Evolutionary conservation across 257 asterid genomes (phyloP).

Genomic region (Penstemon barbatus): DNA sequence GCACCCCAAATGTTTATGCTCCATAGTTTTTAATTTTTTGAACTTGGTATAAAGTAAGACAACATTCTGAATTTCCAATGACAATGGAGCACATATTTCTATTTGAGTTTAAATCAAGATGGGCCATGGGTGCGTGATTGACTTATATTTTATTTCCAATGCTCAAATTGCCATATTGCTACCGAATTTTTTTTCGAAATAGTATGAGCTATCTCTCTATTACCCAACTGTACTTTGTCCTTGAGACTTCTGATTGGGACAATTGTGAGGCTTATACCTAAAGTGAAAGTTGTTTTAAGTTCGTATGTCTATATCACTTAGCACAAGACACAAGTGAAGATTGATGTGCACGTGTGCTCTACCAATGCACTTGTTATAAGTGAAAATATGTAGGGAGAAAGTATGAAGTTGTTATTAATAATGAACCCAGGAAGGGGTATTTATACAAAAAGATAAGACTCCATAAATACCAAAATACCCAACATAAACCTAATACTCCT

Average conservation of each 20-base stretch:
- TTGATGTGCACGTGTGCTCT: background rate
- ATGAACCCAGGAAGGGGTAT: too few relatives aligned
- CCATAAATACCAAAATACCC: too few relatives aligned
- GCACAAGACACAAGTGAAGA: background rate
- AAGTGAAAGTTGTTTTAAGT: background rate
- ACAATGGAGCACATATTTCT: too few relatives aligned
- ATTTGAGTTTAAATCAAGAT: slow-evolving; percentile 5
- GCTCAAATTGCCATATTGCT: slow-evolving; percentile 1
- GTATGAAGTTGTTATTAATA: too few relatives aligned
- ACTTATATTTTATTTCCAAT: slow-evolving; percentile 12
- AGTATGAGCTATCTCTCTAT: background rate
- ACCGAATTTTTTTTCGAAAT: background rate
- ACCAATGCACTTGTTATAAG: too few relatives aligned
- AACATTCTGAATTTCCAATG: background rate
- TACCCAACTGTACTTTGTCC: background rate
- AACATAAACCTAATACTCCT: too few relatives aligned
- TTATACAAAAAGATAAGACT: too few relatives aligned
- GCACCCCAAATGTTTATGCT: background rate
- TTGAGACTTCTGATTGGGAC: background rate
- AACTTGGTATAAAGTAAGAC: background rate
- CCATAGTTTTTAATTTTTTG: background rate
- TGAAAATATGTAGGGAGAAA: too few relatives aligned
- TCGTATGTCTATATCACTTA: slow-evolving; percentile 4
- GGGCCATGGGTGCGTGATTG: background rate
- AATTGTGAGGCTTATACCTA: background rate